Base-by-base conservation (phyloP, 108 stramenopile genomes). In the Cyclotella sp. region DNA sequence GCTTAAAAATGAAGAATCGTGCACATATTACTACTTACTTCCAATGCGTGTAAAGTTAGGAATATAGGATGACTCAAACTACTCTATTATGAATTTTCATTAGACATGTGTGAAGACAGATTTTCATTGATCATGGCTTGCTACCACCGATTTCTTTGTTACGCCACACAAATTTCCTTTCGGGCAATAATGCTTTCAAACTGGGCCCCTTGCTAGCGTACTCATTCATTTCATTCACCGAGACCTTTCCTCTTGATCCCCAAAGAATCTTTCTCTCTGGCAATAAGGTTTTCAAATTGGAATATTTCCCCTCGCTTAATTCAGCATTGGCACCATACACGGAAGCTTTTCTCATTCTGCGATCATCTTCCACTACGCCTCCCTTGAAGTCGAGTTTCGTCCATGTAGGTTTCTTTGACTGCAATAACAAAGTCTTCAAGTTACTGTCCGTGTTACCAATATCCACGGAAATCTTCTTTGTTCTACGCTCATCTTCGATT, bases 371-470 rank as follows among this genome's bases (percentile, higher is more conserved):
- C 12, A 79, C 78, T 28, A 54, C 58, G 28, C 45, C 71, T 22
- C 78, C 78, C 21, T 72, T 55, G 41, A 79, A 70, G 39, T 79
- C 78, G 7, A 79, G 59, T 66, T 53, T 79, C 44, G 78, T 79
- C 54, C 63, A 79, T 39, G 61, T 63, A 0, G 78, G 54, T 19
- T 66, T 64, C 45, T 72, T 65, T 29, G 14, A 10, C n/a, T 61
- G 60, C 19, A 71, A 49, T 11, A 72, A 43, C 43, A 79, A 62
- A 34, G 43, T 57, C 62, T 68, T 72, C 29, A 79, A 59, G 24
- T 47, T 65, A 34, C 42, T 44, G 13, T 43, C 63, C 28, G 41
- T 0, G 18, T 30, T 42, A 46, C 29, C 51, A 22, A 26, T n/a
- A 26, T 12, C 45, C 11, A 47, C 65, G 19, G 41, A 24, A 46